Evolutionary conservation across 108 stramenopile species (phyloP), one percentile per base, ranked within the genome.

Genomic region (Discostella stelligeroides): DNA sequence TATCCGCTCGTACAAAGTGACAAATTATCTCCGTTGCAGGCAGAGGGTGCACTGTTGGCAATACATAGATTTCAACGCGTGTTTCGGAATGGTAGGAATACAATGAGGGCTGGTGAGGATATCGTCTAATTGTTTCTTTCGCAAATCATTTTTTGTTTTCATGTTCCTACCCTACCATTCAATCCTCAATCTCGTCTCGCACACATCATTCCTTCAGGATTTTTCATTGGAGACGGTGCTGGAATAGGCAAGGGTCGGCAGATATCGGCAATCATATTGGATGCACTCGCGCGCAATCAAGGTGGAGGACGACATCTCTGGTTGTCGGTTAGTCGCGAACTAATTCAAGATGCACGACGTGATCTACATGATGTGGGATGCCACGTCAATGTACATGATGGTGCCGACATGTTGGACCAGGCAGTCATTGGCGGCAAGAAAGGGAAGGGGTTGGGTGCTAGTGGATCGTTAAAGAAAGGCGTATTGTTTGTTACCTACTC

Each of bases 181-280:
- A 6, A 0, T 49, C n/a, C 48, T 49, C 17, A 18, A 18, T 49
- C 17, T 18, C 48, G 10, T 18, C 48, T 49, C 48, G 24, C 51
- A 6, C 9, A 7, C 51, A 24, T 25, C 9, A 13, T 53, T 4
- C 7, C 51, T 53, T 20, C 24, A 10, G 94, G 94, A 13, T 93
- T 93, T 66, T 91, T 95, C 81, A 58, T 95, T 15, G 94, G 92
- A 54, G 94, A 95, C 71, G 94, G 91, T 24, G 90, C 94, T 7
- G 94, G 94, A 10, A 85, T 92, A 25, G 94, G 94, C 27, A 95
- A 95, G 62, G 87, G 87, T 47, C 76, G 89, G 0, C 86, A 87
- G 63, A 84, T 87, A 57, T 58, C 85, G n/a, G 83, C 82, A 4
- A 72, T 80, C 30, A 29, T 90, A 4, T 48, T 71, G 20, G 86